A percentile compares a stretch with the other conserved stretches of the same genome.
Evolutionary conservation across 345 rosid species (phyloP).

Genomic region (Combretum micranthum): DNA sequence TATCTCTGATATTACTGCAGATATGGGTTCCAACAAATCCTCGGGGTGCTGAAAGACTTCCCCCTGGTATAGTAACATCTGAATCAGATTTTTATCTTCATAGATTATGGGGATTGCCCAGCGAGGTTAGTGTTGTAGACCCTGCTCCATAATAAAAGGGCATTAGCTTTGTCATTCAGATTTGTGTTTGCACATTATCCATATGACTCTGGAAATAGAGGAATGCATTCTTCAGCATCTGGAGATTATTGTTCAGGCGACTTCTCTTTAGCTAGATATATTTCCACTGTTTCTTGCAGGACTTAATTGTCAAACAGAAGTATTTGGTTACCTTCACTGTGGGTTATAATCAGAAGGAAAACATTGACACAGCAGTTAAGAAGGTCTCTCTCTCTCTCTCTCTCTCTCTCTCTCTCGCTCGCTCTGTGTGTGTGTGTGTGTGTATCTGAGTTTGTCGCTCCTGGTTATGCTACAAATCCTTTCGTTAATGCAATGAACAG

Average conservation of each 20-base stretch:
- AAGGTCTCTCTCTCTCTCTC: conserved; percentile 39
- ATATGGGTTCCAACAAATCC: conserved; percentile 95
- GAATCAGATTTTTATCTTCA: conserved; percentile 78
- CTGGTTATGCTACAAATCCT: no score
- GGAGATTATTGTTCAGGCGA: no score
- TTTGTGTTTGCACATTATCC: not conserved
- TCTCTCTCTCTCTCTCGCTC: not conserved
- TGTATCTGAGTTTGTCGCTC: no score
- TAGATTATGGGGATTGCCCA: conserved; percentile 77
- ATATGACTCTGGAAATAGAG: not conserved
- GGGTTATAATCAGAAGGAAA: conserved; percentile 68
- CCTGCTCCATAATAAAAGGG: not conserved
- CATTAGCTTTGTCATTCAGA: not conserved
- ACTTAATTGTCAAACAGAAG: conserved; percentile 44
- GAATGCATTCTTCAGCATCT: no score
- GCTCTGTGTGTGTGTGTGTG: no score
- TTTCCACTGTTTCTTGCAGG: conserved; percentile 46
- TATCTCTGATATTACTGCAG: conserved; percentile 28
- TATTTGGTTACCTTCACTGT: conserved; percentile 92
- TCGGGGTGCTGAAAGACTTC: conserved; percentile 85
- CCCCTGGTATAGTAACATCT: conserved; percentile 65
- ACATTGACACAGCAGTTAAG: conserved; percentile 72
- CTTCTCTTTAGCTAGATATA: no score
- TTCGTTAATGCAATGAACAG: conserved; percentile 25
- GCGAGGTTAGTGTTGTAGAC: conserved; percentile 46